Conservation (phyloP, 306 rosid species). For the Urtica urens region DNA sequence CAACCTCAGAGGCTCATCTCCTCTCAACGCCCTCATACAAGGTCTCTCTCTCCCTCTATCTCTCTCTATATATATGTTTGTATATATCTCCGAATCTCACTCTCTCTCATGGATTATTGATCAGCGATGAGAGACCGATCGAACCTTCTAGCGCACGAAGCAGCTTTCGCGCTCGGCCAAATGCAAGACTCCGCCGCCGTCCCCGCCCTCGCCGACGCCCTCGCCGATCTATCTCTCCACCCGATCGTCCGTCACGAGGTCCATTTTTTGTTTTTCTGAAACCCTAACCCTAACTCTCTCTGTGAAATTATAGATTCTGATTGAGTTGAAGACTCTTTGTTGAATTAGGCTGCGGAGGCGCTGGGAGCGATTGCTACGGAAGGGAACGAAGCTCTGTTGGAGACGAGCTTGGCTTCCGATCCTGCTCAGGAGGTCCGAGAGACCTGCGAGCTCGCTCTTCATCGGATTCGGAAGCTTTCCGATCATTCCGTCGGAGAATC, state of each 20-base stretch:
- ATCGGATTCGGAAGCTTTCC: constrained; percentile 49
- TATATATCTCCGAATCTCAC: not conserved
- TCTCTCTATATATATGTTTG: not conserved
- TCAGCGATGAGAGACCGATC: constrained; percentile 95
- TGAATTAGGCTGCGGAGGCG: constrained; percentile 83
- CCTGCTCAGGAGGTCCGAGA: constrained; percentile 95
- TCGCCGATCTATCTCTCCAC: constrained; percentile 76
- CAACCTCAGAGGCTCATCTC: constrained; percentile 71
- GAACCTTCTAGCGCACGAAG: constrained; percentile 86
- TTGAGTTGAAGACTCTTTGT: too few species aligned
- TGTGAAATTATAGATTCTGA: not conserved
- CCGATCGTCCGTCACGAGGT: constrained; percentile 98
- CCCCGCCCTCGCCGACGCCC: constrained; percentile 54
- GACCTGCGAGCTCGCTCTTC: constrained; percentile 88
- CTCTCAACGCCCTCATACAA: constrained; percentile 66
- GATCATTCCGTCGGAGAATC: constrained; percentile 17
- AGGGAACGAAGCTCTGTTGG: constrained; percentile 44
- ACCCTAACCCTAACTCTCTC: not conserved
- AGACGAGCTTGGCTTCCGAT: constrained; percentile 55
- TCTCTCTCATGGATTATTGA: not conserved
- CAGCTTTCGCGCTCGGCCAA: constrained; percentile 98
- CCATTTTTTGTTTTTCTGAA: too few species aligned
- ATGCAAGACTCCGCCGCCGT: constrained; percentile 84
- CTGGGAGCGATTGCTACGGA: constrained; percentile 87
- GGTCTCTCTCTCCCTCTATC: constrained; percentile 30